Conservation (phyloP, 129 eudicot genomes). For the Cynara cardunculus region DNA sequence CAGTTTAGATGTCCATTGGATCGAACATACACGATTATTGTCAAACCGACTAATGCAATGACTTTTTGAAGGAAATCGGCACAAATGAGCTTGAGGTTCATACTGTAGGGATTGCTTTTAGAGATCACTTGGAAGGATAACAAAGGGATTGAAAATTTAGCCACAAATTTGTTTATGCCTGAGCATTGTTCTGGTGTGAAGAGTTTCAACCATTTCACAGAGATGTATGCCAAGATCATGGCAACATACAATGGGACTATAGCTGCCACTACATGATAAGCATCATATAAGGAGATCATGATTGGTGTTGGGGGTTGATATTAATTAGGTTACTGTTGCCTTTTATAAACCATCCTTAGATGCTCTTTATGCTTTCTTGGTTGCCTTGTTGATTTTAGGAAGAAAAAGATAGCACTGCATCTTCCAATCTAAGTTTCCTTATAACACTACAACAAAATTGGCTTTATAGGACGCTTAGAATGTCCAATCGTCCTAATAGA, state of each 20-base stretch:
- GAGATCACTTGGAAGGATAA: constrained; percentile 70
- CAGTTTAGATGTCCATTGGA: constrained; percentile 55
- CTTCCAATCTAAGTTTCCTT: constrained; percentile 41
- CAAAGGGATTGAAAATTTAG: constrained; percentile 66
- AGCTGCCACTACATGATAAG: constrained; percentile 50
- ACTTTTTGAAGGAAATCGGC: constrained; percentile 73
- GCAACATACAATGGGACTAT: constrained; percentile 69
- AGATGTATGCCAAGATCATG: constrained; percentile 57
- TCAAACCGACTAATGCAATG: constrained; percentile 46
- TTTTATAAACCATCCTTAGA: constrained; percentile 16
- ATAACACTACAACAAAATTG: too few relatives aligned
- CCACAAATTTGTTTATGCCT: constrained; percentile 79
- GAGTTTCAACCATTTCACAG: constrained; percentile 61
- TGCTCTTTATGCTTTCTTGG: constrained; percentile 31
- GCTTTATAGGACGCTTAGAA: too few relatives aligned
- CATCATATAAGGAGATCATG: constrained; percentile 53
- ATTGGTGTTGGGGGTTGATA: background rate
- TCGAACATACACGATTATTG: constrained; percentile 36
- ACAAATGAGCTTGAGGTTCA: constrained; percentile 59
- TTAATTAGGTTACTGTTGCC: constrained; percentile 10
- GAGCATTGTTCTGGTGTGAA: constrained; percentile 62
- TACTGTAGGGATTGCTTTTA: constrained; percentile 53
- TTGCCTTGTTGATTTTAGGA: constrained; percentile 17
- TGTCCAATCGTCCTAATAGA: too few relatives aligned
- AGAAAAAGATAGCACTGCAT: constrained; percentile 34